Conservation (phyloP, 2,329 filamentous ascomycete genomes). For the Verticillium isaacii region DNA sequence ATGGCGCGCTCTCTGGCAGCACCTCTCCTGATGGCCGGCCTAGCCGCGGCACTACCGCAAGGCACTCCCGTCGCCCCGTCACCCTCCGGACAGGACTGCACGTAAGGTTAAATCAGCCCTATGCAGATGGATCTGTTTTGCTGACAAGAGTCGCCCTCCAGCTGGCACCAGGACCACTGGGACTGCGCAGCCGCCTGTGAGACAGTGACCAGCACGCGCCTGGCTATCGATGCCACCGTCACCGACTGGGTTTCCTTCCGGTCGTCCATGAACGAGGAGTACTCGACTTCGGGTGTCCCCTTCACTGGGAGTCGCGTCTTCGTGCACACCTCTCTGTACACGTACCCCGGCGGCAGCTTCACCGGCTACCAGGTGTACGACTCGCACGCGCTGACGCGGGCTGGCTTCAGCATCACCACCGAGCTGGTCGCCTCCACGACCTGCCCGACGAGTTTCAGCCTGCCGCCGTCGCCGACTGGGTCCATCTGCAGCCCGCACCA, state of each 20-base stretch:
- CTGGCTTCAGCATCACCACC: conserved; percentile 15
- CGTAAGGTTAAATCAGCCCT: conserved; percentile 2
- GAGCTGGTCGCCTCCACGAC: conserved; percentile 4
- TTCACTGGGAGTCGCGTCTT: conserved; percentile 13
- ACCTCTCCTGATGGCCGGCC: conserved; percentile 1
- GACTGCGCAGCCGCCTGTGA: conserved; percentile 19
- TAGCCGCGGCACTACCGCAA: conserved; percentile 8
- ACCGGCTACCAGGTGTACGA: conserved; percentile 16
- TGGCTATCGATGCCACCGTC: conserved; percentile 15
- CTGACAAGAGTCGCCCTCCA: background rate
- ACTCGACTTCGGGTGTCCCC: conserved; percentile 14
- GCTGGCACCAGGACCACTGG: conserved; percentile 9
- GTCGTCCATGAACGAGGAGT: conserved; percentile 14
- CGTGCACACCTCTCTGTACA: conserved; percentile 11
- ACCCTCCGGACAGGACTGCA: conserved; percentile 3
- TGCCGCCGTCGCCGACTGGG: conserved; percentile 2
- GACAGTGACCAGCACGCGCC: conserved; percentile 16
- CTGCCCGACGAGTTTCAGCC: conserved; percentile 1
- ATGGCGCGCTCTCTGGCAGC: background rate
- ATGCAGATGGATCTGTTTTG: background rate
- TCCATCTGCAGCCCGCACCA: conserved; percentile 1
- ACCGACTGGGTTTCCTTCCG: conserved; percentile 12
- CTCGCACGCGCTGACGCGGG: conserved; percentile 13
- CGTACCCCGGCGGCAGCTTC: conserved; percentile 11
- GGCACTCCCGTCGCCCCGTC: conserved; percentile 2